Evolutionary conservation across 805 yeast species (phyloP).

Genomic region (Alloascoidea africana): DNA sequence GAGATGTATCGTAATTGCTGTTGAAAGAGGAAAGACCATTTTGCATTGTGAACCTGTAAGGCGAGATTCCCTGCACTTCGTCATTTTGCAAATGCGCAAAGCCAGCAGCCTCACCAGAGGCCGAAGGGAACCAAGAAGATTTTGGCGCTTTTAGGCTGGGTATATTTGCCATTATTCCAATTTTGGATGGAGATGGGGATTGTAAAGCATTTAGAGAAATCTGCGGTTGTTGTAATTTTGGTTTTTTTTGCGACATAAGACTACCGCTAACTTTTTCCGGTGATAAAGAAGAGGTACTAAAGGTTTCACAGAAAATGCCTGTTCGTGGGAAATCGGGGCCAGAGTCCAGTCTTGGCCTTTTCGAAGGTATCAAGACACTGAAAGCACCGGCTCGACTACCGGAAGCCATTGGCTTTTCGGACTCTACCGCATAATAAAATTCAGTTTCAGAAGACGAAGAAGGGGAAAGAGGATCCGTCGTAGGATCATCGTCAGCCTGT

Average conservation of each 20-base stretch:
- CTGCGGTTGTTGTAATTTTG: neutral
- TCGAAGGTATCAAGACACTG: too few species aligned
- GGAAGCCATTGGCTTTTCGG: neutral
- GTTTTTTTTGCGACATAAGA: neutral
- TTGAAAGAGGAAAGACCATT: neutral
- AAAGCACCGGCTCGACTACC: too few species aligned
- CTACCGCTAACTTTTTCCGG: too few species aligned
- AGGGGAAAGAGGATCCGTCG: constrained; percentile 1
- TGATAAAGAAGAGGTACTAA: too few species aligned
- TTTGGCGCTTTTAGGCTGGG: neutral
- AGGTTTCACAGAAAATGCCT: too few species aligned
- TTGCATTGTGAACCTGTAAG: too few species aligned
- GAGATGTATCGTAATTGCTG: neutral
- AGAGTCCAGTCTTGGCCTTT: neutral
- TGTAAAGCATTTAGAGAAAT: too few species aligned
- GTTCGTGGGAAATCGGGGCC: too few species aligned
- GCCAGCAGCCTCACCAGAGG: neutral
- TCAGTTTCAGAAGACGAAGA: neutral
- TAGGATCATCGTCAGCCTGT: too few species aligned
- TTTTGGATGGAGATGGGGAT: neutral
- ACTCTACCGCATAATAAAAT: neutral
- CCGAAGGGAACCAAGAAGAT: neutral
- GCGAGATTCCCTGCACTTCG: too few species aligned
- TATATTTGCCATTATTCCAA: neutral
- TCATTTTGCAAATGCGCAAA: too few species aligned